Evolutionary conservation across 1,284 basidiomycete genomes (phyloP).

Genomic region (Leccinum pachyderme): DNA sequence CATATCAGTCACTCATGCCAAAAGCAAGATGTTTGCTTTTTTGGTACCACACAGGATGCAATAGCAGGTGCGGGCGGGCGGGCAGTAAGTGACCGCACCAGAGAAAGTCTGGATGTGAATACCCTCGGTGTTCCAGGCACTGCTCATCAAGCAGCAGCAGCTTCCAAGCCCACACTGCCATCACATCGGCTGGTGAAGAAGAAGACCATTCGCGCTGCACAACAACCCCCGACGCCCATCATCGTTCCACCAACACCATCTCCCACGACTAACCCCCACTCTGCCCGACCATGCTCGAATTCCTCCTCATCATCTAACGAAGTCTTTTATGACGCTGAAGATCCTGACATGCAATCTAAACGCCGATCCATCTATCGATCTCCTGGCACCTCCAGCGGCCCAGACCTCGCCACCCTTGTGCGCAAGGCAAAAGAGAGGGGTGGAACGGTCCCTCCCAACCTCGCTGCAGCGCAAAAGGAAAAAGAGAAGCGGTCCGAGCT

Average conservation of each 20-base stretch:
- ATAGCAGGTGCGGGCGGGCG: no score
- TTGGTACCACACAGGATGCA: no score
- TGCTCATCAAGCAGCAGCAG: constrained; percentile 1
- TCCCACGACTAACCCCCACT: constrained; percentile 29
- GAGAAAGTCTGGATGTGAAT: constrained; percentile 67
- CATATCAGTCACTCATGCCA: no score
- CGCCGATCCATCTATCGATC: constrained; percentile 83
- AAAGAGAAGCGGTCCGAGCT: constrained; percentile 41
- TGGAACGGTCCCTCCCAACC: constrained; percentile 37
- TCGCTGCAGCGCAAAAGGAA: constrained; percentile 37
- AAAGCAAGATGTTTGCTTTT: no score
- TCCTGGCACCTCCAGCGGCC: constrained; percentile 84
- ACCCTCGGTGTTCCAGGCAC: constrained; percentile 45
- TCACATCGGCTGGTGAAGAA: constrained; percentile 12
- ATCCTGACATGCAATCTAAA: constrained; percentile 64
- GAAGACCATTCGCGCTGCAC: constrained; percentile 37
- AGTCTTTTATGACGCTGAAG: constrained; percentile 62
- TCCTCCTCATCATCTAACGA: constrained; percentile 49
- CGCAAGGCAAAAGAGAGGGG: constrained; percentile 75
- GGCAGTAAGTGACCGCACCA: no score
- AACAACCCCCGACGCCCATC: constrained; percentile 46
- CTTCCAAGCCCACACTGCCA: constrained; percentile 14
- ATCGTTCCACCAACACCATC: constrained; percentile 60
- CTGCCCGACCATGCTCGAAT: constrained; percentile 34
- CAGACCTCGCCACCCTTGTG: constrained; percentile 81